Conservation (phyloP, 108 stramenopile species). For the Cyclotella baltica region DNA sequence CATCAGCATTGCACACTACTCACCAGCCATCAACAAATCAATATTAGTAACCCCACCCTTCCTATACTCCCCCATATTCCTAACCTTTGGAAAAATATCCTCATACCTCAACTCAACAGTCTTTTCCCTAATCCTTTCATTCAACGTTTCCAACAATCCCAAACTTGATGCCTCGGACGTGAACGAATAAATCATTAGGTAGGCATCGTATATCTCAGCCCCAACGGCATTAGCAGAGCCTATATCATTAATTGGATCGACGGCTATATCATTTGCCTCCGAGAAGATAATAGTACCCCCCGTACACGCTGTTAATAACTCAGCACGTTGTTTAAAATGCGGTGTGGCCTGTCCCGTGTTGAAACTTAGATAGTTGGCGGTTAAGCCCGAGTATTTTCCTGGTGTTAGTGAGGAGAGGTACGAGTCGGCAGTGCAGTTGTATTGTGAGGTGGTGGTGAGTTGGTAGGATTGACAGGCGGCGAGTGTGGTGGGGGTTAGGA, state of each 20-base stretch:
- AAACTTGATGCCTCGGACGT: conserved; percentile 37
- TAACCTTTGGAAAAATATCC: conserved; percentile 53
- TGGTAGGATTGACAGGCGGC: conserved; percentile 23
- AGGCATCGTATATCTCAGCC: conserved; percentile 49
- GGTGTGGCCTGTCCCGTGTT: conserved; percentile 29
- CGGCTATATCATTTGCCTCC: conserved; percentile 41
- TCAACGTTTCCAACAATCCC: conserved; percentile 50
- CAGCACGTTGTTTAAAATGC: conserved; percentile 34
- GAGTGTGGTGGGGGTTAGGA: conserved; percentile 6
- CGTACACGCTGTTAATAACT: conserved; percentile 33
- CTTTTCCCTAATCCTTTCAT: conserved; percentile 41
- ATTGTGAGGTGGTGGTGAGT: conserved; percentile 1
- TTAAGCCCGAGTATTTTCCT: conserved; percentile 34
- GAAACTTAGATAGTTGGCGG: conserved; percentile 45
- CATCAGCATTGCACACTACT: not conserved
- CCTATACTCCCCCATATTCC: conserved; percentile 54
- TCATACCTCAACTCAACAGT: conserved; percentile 31
- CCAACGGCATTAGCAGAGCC: conserved; percentile 26
- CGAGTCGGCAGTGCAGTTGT: conserved; percentile 34
- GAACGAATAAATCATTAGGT: conserved; percentile 49
- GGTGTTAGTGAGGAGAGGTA: conserved; percentile 37
- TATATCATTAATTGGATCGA: conserved; percentile 46
- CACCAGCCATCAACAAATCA: conserved; percentile 51
- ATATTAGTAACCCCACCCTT: conserved; percentile 47
- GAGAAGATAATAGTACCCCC: conserved; percentile 46